Evolutionary conservation across 495 filamentous ascomycete genomes (phyloP).

Genomic region (Neurospora sp.): DNA sequence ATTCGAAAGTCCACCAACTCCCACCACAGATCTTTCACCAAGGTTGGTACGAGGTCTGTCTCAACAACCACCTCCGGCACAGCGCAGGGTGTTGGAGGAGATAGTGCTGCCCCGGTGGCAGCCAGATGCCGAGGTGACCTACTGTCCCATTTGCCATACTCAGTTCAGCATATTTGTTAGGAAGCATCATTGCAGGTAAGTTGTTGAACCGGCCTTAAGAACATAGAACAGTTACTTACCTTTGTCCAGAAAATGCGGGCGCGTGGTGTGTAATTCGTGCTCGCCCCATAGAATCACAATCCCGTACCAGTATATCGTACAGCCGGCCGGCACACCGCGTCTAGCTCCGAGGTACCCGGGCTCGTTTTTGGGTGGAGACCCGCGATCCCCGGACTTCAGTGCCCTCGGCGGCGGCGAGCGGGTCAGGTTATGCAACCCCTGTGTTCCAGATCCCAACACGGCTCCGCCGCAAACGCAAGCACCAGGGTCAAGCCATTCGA

Average conservation of each 20-base stretch:
- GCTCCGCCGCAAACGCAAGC: constrained; percentile 43
- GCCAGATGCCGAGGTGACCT: constrained; percentile 64
- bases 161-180: constrained; percentile 79
- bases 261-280: constrained; percentile 84
- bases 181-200: constrained; percentile 80
- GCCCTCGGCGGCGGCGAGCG: constrained; percentile 66
- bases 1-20: neutral
- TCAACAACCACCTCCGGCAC: neutral
- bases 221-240: neutral
- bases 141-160: constrained; percentile 71
- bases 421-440: constrained; percentile 89
- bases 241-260: constrained; percentile 69
- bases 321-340: constrained; percentile 48
- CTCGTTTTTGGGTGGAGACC: constrained; percentile 29
- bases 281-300: constrained; percentile 95
- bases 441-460: constrained; percentile 83
- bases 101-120: constrained; percentile 67
- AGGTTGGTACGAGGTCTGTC: neutral
- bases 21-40: neutral
- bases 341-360: constrained; percentile 33
- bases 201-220: neutral
- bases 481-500: constrained; percentile 10
- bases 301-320: constrained; percentile 85
- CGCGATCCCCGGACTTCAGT: constrained; percentile 31
- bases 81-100: constrained; percentile 8